Evolutionary conservation across 805 yeast species (phyloP).

Genomic region (Trichomonascus vanleenenianus): DNA sequence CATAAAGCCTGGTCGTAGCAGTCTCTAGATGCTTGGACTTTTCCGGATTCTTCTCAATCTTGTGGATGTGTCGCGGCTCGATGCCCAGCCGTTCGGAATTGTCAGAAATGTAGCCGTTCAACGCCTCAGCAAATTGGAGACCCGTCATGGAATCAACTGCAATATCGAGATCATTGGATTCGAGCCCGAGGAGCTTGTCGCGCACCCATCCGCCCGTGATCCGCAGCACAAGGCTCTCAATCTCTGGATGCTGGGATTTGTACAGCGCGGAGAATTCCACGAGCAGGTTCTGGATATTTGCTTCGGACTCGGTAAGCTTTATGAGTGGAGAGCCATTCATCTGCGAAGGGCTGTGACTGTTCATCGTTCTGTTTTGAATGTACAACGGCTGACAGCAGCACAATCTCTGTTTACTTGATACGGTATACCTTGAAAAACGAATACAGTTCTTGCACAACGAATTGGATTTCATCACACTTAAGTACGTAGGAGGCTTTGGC

Average conservation of each 20-base stretch:
- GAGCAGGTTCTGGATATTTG: constrained; percentile 23
- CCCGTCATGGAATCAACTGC: constrained; percentile 85
- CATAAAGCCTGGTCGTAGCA: constrained; percentile 81
- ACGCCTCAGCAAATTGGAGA: constrained; percentile 66
- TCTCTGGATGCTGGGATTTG: constrained; percentile 13
- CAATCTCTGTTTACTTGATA: no score
- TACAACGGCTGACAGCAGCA: no score
- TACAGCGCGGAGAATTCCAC: constrained; percentile 25
- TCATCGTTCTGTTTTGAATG: background rate
- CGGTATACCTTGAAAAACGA: no score
- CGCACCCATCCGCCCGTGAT: constrained; percentile 99
- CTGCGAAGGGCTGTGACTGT: background rate
- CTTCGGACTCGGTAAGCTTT: constrained; percentile 25
- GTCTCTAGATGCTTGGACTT: constrained; percentile 96
- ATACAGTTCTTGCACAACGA: background rate
- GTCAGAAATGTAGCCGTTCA: constrained; percentile 41
- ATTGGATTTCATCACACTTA: no score
- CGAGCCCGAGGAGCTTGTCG: constrained; percentile 77
- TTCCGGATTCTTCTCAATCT: constrained; percentile 87
- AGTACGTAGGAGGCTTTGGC: no score
- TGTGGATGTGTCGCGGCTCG: constrained; percentile 44
- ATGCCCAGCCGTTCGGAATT: constrained; percentile 26
- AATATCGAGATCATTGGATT: constrained; percentile 83
- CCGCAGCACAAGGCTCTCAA: constrained; percentile 44
- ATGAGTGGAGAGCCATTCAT: constrained; percentile 11